Evolutionary conservation across 106 monocot genomes (phyloP), one percentile per base, ranked within the genome.

Genomic region (Acanthochlamys bracteata): DNA sequence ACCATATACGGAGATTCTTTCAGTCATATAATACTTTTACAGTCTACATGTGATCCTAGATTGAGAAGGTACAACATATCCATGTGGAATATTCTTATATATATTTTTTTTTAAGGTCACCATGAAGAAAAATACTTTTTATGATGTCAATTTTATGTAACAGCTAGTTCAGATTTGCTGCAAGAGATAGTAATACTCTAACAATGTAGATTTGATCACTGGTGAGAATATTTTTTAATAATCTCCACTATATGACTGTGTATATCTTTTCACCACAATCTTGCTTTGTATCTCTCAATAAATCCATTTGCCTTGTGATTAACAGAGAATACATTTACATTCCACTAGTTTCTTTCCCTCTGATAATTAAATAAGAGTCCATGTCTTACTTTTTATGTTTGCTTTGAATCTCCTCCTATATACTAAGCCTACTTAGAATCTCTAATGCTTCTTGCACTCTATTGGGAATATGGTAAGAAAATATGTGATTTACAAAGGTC

Each of bases 1-100:
- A 73, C 67, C 59, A 78, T 25, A 68, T 55, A 20, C 55, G 39
- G 17, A 67, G 63, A 13, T 73, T 66, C 16, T 78, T 68, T 20
- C 72, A 41, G 3, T 72, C 72, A 46, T 79, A 73, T 39, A 79
- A 59, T 4, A 69, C 20, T 64, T 68, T 16, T 67, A 49, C 13
- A 72, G 45, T 41, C 40, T 67, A 55, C 54, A 68, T 11, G 73
- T 54, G 14, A 53, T 22, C 2, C 53, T 24, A 0, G 11, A 8
- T 3, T 19, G 11, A 16, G 13, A 7, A 53, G 0, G 24, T n/a
- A n/a, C n/a, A 4, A 23, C 39, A 33, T 49, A 71, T 16, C 76
- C 64, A 24, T 25, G 58, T 17, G 70, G 47, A n/a, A n/a, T n/a
- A n/a, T n/a, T n/a, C n/a, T n/a, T n/a, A n/a, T n/a, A n/a, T n/a